Percentiles rank a stretch among this genome's conserved stretches.
Evolutionary conservation across 345 rosid genomes (phyloP).

Genomic region (Dovyalis caffra): DNA sequence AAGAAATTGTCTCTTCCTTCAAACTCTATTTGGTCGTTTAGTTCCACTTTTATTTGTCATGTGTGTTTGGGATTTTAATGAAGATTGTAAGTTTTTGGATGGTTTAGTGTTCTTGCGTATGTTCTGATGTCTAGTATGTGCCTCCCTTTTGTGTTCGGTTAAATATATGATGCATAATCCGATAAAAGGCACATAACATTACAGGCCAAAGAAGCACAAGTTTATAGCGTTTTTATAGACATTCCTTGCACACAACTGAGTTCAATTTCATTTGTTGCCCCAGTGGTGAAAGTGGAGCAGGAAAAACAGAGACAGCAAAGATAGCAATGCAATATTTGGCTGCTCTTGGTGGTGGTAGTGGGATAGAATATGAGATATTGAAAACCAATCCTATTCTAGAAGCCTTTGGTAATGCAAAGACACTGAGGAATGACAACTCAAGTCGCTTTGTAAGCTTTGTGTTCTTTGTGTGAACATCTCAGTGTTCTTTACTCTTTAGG

Average conservation of each 20-base stretch:
- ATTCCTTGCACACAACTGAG: neutral
- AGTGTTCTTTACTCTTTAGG: neutral
- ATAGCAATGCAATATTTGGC: conserved; percentile 99
- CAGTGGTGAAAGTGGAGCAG: conserved; percentile 99
- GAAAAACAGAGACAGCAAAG: conserved; percentile 99
- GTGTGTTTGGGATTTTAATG: neutral
- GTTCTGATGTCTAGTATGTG: neutral
- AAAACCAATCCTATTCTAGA: conserved; percentile 96
- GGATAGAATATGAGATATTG: conserved; percentile 93
- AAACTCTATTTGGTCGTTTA: neutral
- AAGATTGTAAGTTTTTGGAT: neutral
- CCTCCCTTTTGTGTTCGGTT: neutral
- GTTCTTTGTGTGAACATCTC: conserved; percentile 19
- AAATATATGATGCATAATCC: neutral
- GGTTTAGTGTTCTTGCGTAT: neutral
- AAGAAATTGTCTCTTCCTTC: no score
- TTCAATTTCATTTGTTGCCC: conserved; percentile 27
- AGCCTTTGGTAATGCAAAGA: conserved; percentile 99
- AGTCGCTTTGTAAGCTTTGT: conserved; percentile 92
- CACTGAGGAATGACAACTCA: conserved; percentile 92
- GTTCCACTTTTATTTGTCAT: neutral
- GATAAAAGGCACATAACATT: neutral
- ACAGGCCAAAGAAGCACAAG: neutral
- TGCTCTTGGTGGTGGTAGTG: conserved; percentile 99
- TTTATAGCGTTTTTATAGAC: neutral